Conservation (phyloP, 1,139 yeast genomes). For the Hyphopichia burtonii region DNA sequence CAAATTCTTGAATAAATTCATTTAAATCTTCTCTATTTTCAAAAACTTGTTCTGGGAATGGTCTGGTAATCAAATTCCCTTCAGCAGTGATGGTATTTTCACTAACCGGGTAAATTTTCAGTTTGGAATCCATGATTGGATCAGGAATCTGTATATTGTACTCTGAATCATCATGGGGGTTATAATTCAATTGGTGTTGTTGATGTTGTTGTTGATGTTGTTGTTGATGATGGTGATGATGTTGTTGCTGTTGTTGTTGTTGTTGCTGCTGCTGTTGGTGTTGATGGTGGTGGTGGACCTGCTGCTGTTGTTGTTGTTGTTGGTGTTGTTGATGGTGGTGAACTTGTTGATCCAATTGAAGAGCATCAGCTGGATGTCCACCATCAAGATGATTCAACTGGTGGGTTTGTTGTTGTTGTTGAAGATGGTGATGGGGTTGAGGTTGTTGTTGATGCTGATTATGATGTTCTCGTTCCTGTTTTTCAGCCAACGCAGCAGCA, state of each 20-base stretch:
- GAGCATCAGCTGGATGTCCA: neutral
- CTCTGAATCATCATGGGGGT: conserved; percentile 31
- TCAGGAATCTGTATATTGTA: conserved; percentile 51
- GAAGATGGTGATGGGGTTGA: conserved; percentile 10
- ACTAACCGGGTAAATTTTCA: conserved; percentile 46
- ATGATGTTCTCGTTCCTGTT: conserved; percentile 14
- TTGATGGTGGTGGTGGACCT: conserved; percentile 7
- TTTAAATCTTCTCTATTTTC: conserved; percentile 51
- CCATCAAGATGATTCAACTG: conserved; percentile 10
- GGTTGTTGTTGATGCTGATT: conserved; percentile 11
- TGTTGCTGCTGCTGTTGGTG: conserved; percentile 9
- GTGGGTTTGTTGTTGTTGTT: conserved; percentile 11
- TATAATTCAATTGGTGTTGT: conserved; percentile 19
- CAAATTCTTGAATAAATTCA: conserved; percentile 56
- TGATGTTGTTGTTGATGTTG: conserved; percentile 17
- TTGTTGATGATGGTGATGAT: conserved; percentile 9
- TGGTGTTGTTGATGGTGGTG: conserved; percentile 14
- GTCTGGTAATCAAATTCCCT: conserved; percentile 54
- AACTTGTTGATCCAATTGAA: conserved; percentile 11
- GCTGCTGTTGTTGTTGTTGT: conserved; percentile 11
- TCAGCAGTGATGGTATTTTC: conserved; percentile 50
- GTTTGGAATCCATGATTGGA: conserved; percentile 45
- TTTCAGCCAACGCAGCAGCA: conserved; percentile 21
- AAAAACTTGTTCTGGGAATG: conserved; percentile 55
- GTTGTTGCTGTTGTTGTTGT: conserved; percentile 10